phyloP scores from a whole-genome alignment of 164 flowering plant species.

The Tinospora cordifolia region DNA sequence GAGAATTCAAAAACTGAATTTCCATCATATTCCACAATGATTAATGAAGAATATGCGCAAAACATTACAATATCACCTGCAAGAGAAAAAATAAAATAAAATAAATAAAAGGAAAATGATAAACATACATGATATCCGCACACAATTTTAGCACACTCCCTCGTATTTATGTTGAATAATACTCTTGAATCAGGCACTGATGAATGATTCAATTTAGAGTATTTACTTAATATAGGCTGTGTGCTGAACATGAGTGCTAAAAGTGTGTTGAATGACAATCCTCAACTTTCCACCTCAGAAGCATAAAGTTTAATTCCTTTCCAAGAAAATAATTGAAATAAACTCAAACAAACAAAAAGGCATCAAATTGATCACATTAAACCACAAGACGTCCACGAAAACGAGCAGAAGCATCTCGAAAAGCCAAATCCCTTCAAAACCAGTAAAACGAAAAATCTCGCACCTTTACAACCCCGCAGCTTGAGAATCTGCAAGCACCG shows the following conservation, averaged over 20 bases:
- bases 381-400: not conserved
- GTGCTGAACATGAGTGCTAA: too few species aligned
- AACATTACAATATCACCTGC: not conserved
- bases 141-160: too few species aligned
- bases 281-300: too few species aligned
- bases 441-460: not conserved
- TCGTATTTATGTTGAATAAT: too few species aligned
- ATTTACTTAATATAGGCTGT: too few species aligned
- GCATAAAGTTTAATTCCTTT: too few species aligned
- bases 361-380: not conserved
- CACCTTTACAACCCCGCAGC: conserved; percentile 71
- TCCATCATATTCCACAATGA: not conserved
- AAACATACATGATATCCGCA: too few species aligned
- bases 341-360: not conserved
- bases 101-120: not conserved
- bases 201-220: too few species aligned
- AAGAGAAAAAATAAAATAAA: not conserved
- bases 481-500: conserved; percentile 43
- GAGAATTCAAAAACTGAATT: not conserved
- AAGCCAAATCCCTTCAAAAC: not conserved
- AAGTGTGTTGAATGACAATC: too few species aligned
- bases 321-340: not conserved
- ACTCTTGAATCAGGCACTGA: too few species aligned
- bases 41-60: too few species aligned
- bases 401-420: not conserved